A percentile compares a stretch with the other conserved stretches of the same genome.
phyloP scores from a whole-genome alignment of 129 eudicot genomes.

The Chrysanthemum lavandulifolium region DNA sequence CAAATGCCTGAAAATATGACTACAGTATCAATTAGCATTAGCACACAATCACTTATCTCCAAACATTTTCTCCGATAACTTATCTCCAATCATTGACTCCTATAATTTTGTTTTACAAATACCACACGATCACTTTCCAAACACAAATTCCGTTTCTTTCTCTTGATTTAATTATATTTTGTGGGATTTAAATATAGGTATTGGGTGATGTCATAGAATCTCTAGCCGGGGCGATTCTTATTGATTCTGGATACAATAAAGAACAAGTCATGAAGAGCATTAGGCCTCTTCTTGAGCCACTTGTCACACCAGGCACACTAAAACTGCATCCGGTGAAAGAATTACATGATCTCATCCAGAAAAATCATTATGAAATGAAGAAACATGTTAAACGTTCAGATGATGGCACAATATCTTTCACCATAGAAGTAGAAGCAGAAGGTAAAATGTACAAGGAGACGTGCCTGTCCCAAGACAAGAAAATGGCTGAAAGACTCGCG shows the following conservation, averaged over 20 bases:
- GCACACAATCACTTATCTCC: too few species aligned
- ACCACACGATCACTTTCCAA: too few species aligned
- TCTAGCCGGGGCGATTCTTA: conserved; percentile 79
- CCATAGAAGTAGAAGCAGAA: conserved; percentile 55
- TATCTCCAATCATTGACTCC: too few species aligned
- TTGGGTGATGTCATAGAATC: conserved; percentile 91
- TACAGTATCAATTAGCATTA: too few species aligned
- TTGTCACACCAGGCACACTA: conserved; percentile 68
- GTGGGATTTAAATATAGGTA: conserved; percentile 44
- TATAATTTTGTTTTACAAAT: too few species aligned
- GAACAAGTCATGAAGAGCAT: conserved; percentile 58
- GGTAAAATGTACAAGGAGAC: conserved; percentile 32
- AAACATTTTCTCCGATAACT: too few species aligned
- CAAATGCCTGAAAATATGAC: too few species aligned
- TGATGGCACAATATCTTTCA: conserved; percentile 35
- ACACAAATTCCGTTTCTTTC: not conserved
- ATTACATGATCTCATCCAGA: conserved; percentile 47
- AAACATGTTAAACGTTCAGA: conserved; percentile 28
- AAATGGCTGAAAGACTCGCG: conserved; percentile 56
- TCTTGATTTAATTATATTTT: not conserved
- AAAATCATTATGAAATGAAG: conserved; percentile 30
- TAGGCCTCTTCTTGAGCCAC: conserved; percentile 77
- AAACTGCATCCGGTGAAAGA: conserved; percentile 68
- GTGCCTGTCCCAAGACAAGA: conserved; percentile 35
- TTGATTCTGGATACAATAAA: conserved; percentile 70